Percentiles rank a stretch among this genome's conserved stretches.
These are phyloP conservation scores for Mentha longifolia DNA, from an alignment of 257 asterid genomes.

Conservation along the genomic window DNA sequence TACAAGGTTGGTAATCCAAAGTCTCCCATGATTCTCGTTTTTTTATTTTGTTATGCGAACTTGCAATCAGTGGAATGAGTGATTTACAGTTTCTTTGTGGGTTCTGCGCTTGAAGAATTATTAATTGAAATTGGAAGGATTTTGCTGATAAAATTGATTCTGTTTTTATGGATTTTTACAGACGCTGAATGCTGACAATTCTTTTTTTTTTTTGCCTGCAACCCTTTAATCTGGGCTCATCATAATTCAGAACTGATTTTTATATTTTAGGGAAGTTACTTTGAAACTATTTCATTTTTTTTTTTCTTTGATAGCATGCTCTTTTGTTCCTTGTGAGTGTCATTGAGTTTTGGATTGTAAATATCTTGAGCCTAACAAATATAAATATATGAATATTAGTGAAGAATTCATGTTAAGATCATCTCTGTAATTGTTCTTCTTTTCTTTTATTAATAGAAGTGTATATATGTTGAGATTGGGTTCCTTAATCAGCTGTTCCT, in stretches of 20 bases:
- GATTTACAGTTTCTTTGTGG: not conserved
- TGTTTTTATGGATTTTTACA: not conserved
- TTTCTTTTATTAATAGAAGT: not conserved
- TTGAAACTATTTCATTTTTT: not conserved
- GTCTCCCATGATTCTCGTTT: not conserved
- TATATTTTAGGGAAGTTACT: not conserved
- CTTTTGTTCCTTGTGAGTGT: not conserved
- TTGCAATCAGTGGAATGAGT: not conserved
- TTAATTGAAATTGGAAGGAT: not conserved
- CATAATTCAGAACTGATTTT: not conserved
- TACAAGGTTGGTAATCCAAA: slow-evolving; percentile 43
- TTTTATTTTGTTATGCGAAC: no score
- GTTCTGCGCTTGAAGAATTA: not conserved
- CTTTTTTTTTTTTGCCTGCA: no score
- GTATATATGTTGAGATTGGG: not conserved
- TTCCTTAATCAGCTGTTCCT: not conserved
- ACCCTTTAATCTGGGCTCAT: not conserved
- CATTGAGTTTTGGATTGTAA: not conserved
- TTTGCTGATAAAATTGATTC: not conserved
- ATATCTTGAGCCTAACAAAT: no score
- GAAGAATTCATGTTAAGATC: not conserved
- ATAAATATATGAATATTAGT: not conserved
- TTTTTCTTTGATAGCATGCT: not conserved
- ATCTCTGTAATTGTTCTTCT: not conserved
- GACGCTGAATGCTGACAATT: no score